Base-by-base conservation (phyloP, 108 stramenopile genomes). In the Bacterosira constricta region DNA sequence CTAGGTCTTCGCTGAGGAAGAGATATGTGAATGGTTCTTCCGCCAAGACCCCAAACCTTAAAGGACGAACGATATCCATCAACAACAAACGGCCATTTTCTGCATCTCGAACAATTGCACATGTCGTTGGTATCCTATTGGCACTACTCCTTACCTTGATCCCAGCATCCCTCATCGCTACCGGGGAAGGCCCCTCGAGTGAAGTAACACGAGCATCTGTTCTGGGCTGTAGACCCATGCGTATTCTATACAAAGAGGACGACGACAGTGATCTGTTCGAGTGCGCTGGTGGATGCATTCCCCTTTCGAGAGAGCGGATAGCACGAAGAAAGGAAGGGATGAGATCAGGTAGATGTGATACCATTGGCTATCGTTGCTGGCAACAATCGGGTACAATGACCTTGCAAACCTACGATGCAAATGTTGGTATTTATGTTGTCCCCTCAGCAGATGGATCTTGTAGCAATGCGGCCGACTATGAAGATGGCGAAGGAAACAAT, bases 251-350 rank as follows among this genome's bases (percentile, higher is more conserved):
- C 69, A 63, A 52, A 53, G 56, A 49, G 31, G 58, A 71, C 17
- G 63, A 47, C 42, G 47, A 20, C 8, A 60, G 26, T 17, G 65
- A 66, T 38, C 17, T 21, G 8, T 79, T 79, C 27, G 69, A 71
- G 31, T 79, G 77, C 45, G 77, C 77, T 35, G 77, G 77, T 6
- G 77, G 77, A 3, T 79, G 77, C 46, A 58, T 79, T 0, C 77
- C 77, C 25, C 50, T 71, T 27, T 79, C 77, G 1, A 58, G 69
- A 29, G 63, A 52, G 32, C 54, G 52, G 10, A 17, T 62, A 6
- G 77, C 77, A 61, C 39, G 30, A 30, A 59, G 23, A 35, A 66
- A 53, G 26, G 70, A 79, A 37, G 37, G 37, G 20, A 79, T 79
- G 77, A 29, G 54, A 47, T 30, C 62, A 18, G 77, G 77, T n/a